These are phyloP conservation scores for Apiospora aurea DNA, from an alignment of 2,329 filamentous ascomycete genomes.

Conservation along the genomic window DNA sequence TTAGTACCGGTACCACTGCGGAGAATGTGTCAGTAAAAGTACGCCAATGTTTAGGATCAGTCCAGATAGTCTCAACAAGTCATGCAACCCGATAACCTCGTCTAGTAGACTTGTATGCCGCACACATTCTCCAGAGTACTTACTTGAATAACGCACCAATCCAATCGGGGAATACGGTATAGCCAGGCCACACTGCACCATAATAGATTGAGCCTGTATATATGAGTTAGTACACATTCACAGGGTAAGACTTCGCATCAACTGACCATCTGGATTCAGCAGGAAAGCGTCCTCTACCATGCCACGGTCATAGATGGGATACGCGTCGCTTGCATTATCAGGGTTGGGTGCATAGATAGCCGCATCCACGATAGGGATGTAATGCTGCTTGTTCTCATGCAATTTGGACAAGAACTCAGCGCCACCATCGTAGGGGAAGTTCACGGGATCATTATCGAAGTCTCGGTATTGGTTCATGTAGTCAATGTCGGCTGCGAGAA, in stretches of 20 bases:
- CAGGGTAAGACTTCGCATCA: no score
- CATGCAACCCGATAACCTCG: background rate
- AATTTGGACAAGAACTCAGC: conserved; percentile 66
- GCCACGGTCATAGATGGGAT: conserved; percentile 68
- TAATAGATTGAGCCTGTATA: conserved; percentile 52
- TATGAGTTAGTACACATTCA: background rate
- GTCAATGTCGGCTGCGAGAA: conserved; percentile 68
- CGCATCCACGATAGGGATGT: conserved; percentile 78
- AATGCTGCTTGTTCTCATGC: conserved; percentile 70
- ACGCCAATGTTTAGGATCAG: background rate
- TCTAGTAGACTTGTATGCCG: background rate
- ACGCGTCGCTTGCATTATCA: conserved; percentile 70
- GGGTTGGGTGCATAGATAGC: conserved; percentile 75
- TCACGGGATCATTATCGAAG: conserved; percentile 66
- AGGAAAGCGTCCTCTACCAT: conserved; percentile 60
- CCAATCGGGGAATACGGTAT: conserved; percentile 77
- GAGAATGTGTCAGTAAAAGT: background rate
- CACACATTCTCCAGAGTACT: background rate
- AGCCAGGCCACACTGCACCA: conserved; percentile 78
- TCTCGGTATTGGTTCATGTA: conserved; percentile 70
- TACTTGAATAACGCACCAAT: conserved; percentile 63
- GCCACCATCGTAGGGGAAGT: conserved; percentile 65
- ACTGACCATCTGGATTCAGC: conserved; percentile 61
- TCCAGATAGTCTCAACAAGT: background rate
- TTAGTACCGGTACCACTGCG: conserved; percentile 61